Evolutionary conservation across 2,329 filamentous ascomycete species (phyloP).

Genomic region (Chaetomium strumarium): DNA sequence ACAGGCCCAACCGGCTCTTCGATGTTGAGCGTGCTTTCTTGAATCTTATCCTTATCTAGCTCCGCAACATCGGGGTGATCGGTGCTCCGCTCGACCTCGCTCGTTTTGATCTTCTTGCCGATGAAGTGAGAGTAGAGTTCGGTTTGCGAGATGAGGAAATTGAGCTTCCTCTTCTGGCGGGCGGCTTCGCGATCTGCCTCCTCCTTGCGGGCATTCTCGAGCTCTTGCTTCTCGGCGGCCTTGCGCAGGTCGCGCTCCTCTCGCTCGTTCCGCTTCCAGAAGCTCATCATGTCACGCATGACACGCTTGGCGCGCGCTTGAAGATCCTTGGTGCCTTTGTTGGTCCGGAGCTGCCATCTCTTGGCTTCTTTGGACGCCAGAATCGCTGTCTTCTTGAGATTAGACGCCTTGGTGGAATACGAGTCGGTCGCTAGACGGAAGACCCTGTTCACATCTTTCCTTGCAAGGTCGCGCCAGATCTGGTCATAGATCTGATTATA

Average conservation of each 20-base stretch:
- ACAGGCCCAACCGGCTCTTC: slow-evolving; percentile 49
- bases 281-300: slow-evolving; percentile 99
- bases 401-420: slow-evolving; percentile 81
- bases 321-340: slow-evolving; percentile 97
- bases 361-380: slow-evolving; percentile 95
- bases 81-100: slow-evolving; percentile 85
- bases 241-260: slow-evolving; percentile 94
- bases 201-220: slow-evolving; percentile 93
- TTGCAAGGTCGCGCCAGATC: slow-evolving; percentile 90
- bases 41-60: slow-evolving; percentile 40
- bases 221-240: slow-evolving; percentile 88
- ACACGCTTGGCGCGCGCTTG: slow-evolving; percentile 95
- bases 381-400: slow-evolving; percentile 94
- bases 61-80: slow-evolving; percentile 69
- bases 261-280: slow-evolving; percentile 98
- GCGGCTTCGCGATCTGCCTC: slow-evolving; percentile 97
- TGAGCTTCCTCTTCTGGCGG: slow-evolving; percentile 95
- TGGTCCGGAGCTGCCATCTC: slow-evolving; percentile 93
- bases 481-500: slow-evolving; percentile 97
- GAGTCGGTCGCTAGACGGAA: slow-evolving; percentile 83
- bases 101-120: slow-evolving; percentile 97
- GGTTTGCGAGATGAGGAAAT: slow-evolving; percentile 98
- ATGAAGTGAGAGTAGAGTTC: slow-evolving; percentile 99
- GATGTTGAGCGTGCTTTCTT: slow-evolving; percentile 42
- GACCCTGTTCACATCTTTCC: slow-evolving; percentile 90